Base-by-base conservation (phyloP, 176 grass and related monocot species). In the Zizania latifolia region DNA sequence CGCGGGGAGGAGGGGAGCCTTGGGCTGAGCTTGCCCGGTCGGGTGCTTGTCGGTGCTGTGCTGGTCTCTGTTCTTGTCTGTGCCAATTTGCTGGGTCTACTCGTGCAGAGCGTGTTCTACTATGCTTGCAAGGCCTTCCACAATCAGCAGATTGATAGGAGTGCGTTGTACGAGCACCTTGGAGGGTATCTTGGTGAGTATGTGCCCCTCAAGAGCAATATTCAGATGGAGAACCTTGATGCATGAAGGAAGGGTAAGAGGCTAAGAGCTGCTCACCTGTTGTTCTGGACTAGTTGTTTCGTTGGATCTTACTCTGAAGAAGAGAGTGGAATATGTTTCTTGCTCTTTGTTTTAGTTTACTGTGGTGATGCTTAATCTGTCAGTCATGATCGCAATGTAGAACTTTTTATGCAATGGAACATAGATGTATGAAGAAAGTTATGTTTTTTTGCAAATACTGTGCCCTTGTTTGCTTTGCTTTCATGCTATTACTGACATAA, bases 61-160 rank as follows among this genome's bases (percentile, higher is more conserved):
- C 87, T 98, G 27, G 86, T 98, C 0, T 88, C 76, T n/a, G 76
- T 92, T 6, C 95, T 98, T 8, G 95, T 94, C 29, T 72, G 86
- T 6, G 84, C 90, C 41, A 94, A 94, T 61, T 37, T 98, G 10
- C 33, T 98, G n/a, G 95, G 91, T 0, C 50, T 98, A 55, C 91
- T 98, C 10, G 84, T 83, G 59, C 91, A 98, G 75, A 98, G 95
- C 68, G 86, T 98, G 15, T 94, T 98, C 89, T 98, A 98, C 81
- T 94, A 98, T 24, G 89, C 90, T 22, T 98, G 95, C 83, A 98
- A 98, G 86, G 88, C 91, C 72, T 98, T 76, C 85, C 95, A 98
- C 80, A 88, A 93, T 82, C 95, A 98, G 89, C 58, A 92, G 80
- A 98, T 98, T 8, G 91, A 98, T 79, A 88, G 92, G 84, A 88